Evolutionary conservation across 345 rosid genomes (phyloP).

Genomic region (Dipteronia dyeriana): DNA sequence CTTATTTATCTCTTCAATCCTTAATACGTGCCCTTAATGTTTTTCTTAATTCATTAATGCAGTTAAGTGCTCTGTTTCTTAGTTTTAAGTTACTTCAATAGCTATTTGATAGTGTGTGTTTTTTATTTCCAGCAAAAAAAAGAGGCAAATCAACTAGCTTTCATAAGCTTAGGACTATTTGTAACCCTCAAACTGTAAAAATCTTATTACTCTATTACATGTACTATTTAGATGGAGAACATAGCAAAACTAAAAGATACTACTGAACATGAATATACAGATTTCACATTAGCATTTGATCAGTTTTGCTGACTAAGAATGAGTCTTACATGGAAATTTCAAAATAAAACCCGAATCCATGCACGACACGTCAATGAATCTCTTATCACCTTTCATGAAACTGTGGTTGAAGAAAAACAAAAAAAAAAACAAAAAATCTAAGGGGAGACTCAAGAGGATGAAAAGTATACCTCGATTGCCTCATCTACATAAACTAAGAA

Average conservation of each 20-base stretch:
- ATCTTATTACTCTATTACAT: neutral
- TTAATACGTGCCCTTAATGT: too few species aligned
- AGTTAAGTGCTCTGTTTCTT: too few species aligned
- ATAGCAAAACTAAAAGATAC: neutral
- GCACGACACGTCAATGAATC: conserved; percentile 14
- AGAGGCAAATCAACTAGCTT: too few species aligned
- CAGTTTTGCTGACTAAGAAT: conserved; percentile 13
- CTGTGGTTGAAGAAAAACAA: neutral
- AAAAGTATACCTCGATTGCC: conserved; percentile 16
- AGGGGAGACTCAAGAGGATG: neutral
- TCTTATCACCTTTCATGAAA: conserved; percentile 15
- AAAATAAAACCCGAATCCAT: conserved; percentile 27
- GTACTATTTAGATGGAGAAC: neutral
- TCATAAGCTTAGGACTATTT: too few species aligned
- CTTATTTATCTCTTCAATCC: too few species aligned
- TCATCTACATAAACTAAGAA: conserved; percentile 13
- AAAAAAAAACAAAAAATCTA: neutral
- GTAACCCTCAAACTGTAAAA: too few species aligned
- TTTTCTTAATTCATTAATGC: too few species aligned
- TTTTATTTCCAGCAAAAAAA: too few species aligned
- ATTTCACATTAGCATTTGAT: conserved; percentile 17
- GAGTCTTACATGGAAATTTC: conserved; percentile 30
- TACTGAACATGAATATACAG: conserved; percentile 8
- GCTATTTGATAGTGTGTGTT: too few species aligned
- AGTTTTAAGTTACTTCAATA: too few species aligned